These are phyloP conservation scores for Penicillium argentinense DNA, from an alignment of 495 filamentous ascomycete genomes.

Conservation along the genomic window DNA sequence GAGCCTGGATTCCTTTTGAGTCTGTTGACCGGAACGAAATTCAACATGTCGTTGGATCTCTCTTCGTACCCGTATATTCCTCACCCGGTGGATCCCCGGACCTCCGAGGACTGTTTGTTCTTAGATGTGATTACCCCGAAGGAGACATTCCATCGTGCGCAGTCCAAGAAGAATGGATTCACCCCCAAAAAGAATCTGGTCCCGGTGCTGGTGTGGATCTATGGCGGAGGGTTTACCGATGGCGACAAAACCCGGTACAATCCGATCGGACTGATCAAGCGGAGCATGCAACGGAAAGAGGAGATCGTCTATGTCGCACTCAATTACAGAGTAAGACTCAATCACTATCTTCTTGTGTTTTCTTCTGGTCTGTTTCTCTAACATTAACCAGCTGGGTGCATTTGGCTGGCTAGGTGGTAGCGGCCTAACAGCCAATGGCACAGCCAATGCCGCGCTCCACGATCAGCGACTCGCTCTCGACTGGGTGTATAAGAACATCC, in stretches of 20 bases:
- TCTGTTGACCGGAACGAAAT: constrained; percentile 28
- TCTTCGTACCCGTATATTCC: constrained; percentile 27
- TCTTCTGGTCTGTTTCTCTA: not conserved
- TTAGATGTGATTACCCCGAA: constrained; percentile 53
- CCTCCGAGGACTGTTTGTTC: constrained; percentile 59
- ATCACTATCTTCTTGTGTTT: too few species aligned
- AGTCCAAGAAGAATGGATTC: constrained; percentile 8
- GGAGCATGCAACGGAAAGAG: constrained; percentile 35
- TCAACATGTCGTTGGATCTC: constrained; percentile 32
- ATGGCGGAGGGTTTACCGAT: constrained; percentile 57
- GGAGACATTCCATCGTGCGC: constrained; percentile 35
- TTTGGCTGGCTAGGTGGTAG: constrained; percentile 62
- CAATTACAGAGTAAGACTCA: constrained; percentile 55
- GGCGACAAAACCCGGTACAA: constrained; percentile 50
- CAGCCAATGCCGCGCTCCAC: constrained; percentile 61
- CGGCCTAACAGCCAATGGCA: constrained; percentile 46
- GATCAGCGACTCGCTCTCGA: constrained; percentile 69
- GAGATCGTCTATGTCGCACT: constrained; percentile 61
- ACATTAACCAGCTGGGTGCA: constrained; percentile 47
- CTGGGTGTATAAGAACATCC: constrained; percentile 72
- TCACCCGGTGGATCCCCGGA: constrained; percentile 38
- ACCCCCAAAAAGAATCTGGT: constrained; percentile 24
- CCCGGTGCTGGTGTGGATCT: constrained; percentile 61
- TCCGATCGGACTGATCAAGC: constrained; percentile 47
- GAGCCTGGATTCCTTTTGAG: constrained; percentile 31